phyloP scores from a whole-genome alignment of 179 eudicot genomes.

The Patellifolia procumbens region DNA sequence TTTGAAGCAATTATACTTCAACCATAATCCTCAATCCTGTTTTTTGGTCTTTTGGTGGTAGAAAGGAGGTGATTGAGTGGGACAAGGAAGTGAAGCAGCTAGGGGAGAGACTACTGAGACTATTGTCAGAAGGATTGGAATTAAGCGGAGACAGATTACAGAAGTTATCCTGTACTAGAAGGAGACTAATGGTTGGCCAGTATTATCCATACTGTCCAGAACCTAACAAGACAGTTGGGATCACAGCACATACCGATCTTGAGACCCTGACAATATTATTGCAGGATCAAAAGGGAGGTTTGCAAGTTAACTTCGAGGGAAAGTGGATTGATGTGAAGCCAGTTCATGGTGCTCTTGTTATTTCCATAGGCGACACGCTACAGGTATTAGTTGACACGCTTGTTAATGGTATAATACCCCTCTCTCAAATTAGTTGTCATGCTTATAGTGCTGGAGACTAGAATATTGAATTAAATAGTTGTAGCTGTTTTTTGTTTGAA shows the following conservation, averaged over 20 bases:
- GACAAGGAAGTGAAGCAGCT: constrained; percentile 40
- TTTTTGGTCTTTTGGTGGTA: neutral
- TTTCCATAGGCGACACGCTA: constrained; percentile 68
- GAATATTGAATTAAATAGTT: too few relatives aligned
- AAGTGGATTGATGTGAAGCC: constrained; percentile 62
- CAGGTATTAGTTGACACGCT: too few relatives aligned
- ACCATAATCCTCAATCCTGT: too few relatives aligned
- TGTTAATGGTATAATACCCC: too few relatives aligned
- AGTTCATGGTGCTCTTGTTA: constrained; percentile 55
- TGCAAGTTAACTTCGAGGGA: constrained; percentile 57
- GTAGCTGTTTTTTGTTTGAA: neutral
- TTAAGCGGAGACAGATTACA: constrained; percentile 37
- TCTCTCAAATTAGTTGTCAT: too few relatives aligned
- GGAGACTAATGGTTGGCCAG: constrained; percentile 42
- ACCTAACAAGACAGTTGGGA: constrained; percentile 60
- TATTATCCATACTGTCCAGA: constrained; percentile 74
- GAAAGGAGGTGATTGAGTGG: constrained; percentile 48
- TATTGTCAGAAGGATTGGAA: constrained; percentile 64
- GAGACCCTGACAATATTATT: constrained; percentile 57
- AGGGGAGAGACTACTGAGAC: constrained; percentile 42
- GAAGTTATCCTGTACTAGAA: constrained; percentile 42
- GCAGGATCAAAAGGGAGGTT: constrained; percentile 59
- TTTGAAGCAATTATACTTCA: neutral
- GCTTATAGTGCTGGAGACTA: too few relatives aligned
- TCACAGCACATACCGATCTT: constrained; percentile 64